Conservation (phyloP, 2,329 filamentous ascomycete species). For the Apiospora malaysiana region DNA sequence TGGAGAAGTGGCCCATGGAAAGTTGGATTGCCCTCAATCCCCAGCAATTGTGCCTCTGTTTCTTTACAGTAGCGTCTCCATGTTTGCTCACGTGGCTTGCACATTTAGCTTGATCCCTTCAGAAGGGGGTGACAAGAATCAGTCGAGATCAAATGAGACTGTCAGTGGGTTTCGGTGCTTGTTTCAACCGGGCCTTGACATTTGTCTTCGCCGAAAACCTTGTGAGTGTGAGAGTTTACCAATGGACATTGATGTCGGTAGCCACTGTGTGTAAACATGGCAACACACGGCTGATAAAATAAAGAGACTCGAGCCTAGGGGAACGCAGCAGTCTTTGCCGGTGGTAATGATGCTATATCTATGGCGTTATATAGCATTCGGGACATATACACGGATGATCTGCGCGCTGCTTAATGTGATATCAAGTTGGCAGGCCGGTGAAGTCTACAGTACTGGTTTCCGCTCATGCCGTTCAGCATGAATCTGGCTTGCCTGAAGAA, state of each 20-base stretch:
- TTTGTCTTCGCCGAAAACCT: slow-evolving; percentile 15
- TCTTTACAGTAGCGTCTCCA: background rate
- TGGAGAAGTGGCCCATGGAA: background rate
- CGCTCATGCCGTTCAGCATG: background rate
- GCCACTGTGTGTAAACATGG: background rate
- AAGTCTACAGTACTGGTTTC: background rate
- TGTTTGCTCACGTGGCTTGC: background rate
- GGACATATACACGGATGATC: background rate
- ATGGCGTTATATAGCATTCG: background rate
- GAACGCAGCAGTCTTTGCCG: background rate
- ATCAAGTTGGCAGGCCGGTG: slow-evolving; percentile 1
- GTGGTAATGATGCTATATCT: slow-evolving; percentile 1
- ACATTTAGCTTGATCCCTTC: background rate
- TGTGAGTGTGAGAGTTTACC: background rate
- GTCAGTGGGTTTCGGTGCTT: slow-evolving; percentile 12
- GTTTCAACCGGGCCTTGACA: slow-evolving; percentile 16
- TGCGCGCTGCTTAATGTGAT: background rate
- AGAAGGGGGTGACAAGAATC: background rate
- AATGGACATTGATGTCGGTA: background rate
- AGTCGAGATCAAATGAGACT: slow-evolving; percentile 8
- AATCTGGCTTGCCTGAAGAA: background rate
- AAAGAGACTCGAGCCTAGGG: background rate
- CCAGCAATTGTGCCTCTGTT: background rate
- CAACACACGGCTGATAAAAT: background rate
- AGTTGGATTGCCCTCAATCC: background rate